Evolutionary conservation across 2,329 filamentous ascomycete genomes (phyloP).

Genomic region (Penicillium hesseltinei): DNA sequence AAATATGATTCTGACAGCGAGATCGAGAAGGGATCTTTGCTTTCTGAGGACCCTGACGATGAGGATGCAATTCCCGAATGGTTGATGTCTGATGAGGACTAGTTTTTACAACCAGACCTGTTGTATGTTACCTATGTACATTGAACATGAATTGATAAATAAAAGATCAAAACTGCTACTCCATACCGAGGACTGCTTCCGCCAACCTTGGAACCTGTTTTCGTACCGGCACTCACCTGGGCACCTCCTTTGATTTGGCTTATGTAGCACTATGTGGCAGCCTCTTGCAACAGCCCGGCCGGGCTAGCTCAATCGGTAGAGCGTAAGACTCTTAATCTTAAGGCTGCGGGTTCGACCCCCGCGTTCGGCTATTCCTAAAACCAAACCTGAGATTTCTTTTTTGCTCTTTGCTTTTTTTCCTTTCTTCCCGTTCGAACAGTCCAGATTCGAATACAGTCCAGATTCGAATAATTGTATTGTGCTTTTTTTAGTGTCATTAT

Average conservation of each 20-base stretch:
- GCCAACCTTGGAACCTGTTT: too few relatives aligned
- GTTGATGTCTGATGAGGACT: constrained; percentile 47
- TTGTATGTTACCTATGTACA: background rate
- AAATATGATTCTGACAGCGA: constrained; percentile 32
- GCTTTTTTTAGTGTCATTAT: background rate
- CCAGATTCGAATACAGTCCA: background rate
- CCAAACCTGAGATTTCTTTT: constrained; percentile 6
- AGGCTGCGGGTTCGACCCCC: constrained; percentile 45
- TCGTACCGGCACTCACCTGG: too few relatives aligned
- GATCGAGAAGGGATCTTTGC: constrained; percentile 51
- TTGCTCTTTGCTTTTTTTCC: background rate
- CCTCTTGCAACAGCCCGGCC: constrained; percentile 22
- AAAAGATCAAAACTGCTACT: background rate
- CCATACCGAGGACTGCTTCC: too few relatives aligned
- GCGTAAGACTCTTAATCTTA: constrained; percentile 28
- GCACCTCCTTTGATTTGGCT: too few relatives aligned
- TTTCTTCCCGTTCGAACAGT: background rate
- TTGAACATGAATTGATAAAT: background rate
- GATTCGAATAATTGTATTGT: background rate
- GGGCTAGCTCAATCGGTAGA: constrained; percentile 52
- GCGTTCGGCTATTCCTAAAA: constrained; percentile 38
- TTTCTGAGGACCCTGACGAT: constrained; percentile 64
- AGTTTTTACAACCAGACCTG: background rate
- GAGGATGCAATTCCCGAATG: constrained; percentile 65
- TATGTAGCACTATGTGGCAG: background rate